A percentile compares a stretch with the other conserved stretches of the same genome.
These are phyloP conservation scores for Pseudogymnoascus sp. DNA, from an alignment of 2,329 filamentous ascomycete genomes.

Conservation along the genomic window DNA sequence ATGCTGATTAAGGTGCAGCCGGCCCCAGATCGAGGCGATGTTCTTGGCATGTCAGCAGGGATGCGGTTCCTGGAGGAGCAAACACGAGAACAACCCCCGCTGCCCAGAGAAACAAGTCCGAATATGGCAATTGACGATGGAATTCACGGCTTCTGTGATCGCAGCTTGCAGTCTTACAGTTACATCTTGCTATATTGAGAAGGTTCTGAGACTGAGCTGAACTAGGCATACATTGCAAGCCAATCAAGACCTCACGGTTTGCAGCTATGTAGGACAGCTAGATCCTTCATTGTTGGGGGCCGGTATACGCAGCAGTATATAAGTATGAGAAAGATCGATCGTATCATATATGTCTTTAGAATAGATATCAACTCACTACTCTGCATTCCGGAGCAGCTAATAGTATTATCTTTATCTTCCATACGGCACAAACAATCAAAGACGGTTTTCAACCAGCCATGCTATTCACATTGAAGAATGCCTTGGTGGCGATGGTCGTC, in stretches of 20 bases:
- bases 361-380: background rate
- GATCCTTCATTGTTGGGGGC: background rate
- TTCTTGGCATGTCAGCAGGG: background rate
- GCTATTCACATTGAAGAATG: background rate
- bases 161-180: background rate
- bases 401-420: background rate
- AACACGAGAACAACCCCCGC: background rate
- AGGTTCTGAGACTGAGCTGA: background rate
- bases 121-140: background rate
- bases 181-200: background rate
- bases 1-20: background rate
- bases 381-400: background rate
- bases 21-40: background rate
- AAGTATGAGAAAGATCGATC: background rate
- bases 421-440: background rate
- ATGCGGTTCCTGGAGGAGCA: background rate
- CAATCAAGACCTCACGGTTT: background rate
- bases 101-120: background rate
- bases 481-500: background rate
- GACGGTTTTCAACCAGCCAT: background rate
- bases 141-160: background rate
- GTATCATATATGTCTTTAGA: background rate
- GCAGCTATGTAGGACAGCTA: background rate
- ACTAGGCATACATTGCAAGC: background rate
- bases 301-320: background rate